These are phyloP conservation scores for Gracilaria caudata DNA, from an alignment of 23 red algal genomes.

Conservation along the genomic window DNA sequence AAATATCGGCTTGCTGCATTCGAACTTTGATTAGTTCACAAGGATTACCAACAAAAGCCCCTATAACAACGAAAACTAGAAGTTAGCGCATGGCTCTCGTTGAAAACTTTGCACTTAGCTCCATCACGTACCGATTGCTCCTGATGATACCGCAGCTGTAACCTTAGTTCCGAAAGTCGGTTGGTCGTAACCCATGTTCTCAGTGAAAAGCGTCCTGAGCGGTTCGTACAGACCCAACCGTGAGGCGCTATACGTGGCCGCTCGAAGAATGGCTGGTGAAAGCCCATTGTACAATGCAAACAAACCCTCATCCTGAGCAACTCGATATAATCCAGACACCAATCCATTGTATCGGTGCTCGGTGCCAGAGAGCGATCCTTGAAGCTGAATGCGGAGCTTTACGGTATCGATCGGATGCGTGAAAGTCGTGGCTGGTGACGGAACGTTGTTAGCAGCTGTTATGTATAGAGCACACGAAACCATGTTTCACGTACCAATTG, in stretches of 20 bases:
- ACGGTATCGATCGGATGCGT: conserved; percentile 65
- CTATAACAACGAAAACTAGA: not conserved
- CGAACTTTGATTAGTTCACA: conserved; percentile 68
- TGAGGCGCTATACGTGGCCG: conserved; percentile 60
- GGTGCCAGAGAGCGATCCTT: conserved; percentile 35
- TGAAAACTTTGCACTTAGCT: not conserved
- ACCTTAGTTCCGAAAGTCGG: conserved; percentile 43
- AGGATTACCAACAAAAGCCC: conserved; percentile 62
- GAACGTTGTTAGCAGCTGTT: not conserved
- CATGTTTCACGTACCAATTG: not conserved
- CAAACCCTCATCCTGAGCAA: conserved; percentile 41
- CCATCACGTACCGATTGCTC: conserved; percentile 28
- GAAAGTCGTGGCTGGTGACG: conserved; percentile 35
- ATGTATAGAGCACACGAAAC: not conserved
- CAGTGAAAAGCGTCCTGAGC: conserved; percentile 34
- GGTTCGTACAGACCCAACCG: conserved; percentile 59
- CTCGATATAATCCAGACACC: conserved; percentile 24
- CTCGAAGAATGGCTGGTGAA: conserved; percentile 55
- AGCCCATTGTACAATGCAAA: conserved; percentile 37
- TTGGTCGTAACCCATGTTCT: not conserved
- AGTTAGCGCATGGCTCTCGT: not conserved
- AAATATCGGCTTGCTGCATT: conserved; percentile 51
- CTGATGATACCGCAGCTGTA: conserved; percentile 42
- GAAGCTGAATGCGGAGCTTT: conserved; percentile 62
- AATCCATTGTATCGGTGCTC: conserved; percentile 20